phyloP scores from a whole-genome alignment of 495 filamentous ascomycete genomes.

The Pseudevernia furfuracea region DNA sequence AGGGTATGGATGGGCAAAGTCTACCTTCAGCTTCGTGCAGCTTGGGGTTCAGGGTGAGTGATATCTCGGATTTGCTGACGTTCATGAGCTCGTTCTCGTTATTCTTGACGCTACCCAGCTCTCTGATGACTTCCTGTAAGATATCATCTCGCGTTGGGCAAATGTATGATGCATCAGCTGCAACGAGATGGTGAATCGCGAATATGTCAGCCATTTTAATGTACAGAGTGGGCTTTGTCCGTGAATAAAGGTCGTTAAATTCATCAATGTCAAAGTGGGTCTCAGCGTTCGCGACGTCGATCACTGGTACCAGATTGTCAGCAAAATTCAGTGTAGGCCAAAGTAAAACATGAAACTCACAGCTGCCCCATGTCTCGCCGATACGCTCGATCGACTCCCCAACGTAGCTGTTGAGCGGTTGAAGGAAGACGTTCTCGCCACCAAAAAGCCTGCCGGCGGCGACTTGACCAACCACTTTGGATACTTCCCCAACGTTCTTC shows the following conservation, averaged over 20 bases:
- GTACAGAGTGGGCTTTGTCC: slow-evolving; percentile 91
- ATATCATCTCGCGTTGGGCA: slow-evolving; percentile 78
- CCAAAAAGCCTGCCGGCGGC: slow-evolving; percentile 81
- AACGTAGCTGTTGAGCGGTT: slow-evolving; percentile 86
- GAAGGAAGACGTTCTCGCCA: slow-evolving; percentile 88
- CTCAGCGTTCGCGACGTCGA: slow-evolving; percentile 78
- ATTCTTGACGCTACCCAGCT: slow-evolving; percentile 88
- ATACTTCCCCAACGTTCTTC: slow-evolving; percentile 82
- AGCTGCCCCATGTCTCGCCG: slow-evolving; percentile 60
- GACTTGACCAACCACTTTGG: slow-evolving; percentile 83
- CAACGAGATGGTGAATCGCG: slow-evolving; percentile 83
- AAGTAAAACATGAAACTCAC: slow-evolving; percentile 36
- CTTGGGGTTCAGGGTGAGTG: slow-evolving; percentile 82
- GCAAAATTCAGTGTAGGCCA: not conserved
- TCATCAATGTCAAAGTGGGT: slow-evolving; percentile 95
- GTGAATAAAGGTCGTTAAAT: slow-evolving; percentile 93
- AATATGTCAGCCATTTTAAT: slow-evolving; percentile 99
- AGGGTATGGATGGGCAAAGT: slow-evolving; percentile 11
- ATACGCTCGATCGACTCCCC: slow-evolving; percentile 77
- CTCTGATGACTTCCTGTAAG: slow-evolving; percentile 81
- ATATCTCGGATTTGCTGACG: slow-evolving; percentile 83
- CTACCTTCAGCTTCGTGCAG: slow-evolving; percentile 75
- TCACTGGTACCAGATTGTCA: slow-evolving; percentile 46
- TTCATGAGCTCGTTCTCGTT: slow-evolving; percentile 89
- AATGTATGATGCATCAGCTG: slow-evolving; percentile 65